Evolutionary conservation across 805 yeast species (phyloP), one percentile per base, ranked within the genome.

Genomic region (Starmerella ratchasimensis): DNA sequence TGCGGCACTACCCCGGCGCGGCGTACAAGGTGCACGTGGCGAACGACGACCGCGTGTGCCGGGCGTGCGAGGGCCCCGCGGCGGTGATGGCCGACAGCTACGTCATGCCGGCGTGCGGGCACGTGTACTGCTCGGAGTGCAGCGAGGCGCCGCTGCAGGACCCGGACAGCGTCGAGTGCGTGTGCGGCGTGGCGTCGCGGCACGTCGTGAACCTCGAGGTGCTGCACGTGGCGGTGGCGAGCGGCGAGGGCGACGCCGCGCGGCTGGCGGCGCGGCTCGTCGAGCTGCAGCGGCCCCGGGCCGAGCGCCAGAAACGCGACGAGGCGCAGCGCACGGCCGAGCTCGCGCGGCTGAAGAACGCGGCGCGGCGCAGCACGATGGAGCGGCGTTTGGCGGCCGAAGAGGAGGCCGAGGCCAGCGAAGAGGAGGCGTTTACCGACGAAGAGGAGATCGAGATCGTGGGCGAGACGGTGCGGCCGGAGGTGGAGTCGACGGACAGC

Each of bases 91-190:
- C 24, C 20, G 35, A 40, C 20, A 32, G 46, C 28, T 28, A 22
- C 17, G 37, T 42, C 17, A 28, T 41, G 31, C 10, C 18, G 9
- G 33, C 39, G 3, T 49, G 53, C 21, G 47, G 45, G 10, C 51
- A 49, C 21, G 14, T 36, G n/a, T 23, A 41, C 15, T 49, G 53
- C 32, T 13, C 38, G 9, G 45, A 46, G 16, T 49, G 53, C 25
- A 19, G 58, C n/a, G 36, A 50, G 20, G 45, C 46, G 26, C 47
- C 63, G 22, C 23, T 32, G 17, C 34, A 36, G 14, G 16, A 15
- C 17, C 20, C 17, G 16, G 28, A 24, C 8, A 28, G 35, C 21
- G 28, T 19, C 5, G 18, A 19, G 5, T 32, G 35, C n/a, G 23
- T 18, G 9, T 32, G 35, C 23, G 35, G 35, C 11, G 16, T 24